phyloP scores from a whole-genome alignment of 129 eudicot genomes.

The Saposhnikovia divaricata region DNA sequence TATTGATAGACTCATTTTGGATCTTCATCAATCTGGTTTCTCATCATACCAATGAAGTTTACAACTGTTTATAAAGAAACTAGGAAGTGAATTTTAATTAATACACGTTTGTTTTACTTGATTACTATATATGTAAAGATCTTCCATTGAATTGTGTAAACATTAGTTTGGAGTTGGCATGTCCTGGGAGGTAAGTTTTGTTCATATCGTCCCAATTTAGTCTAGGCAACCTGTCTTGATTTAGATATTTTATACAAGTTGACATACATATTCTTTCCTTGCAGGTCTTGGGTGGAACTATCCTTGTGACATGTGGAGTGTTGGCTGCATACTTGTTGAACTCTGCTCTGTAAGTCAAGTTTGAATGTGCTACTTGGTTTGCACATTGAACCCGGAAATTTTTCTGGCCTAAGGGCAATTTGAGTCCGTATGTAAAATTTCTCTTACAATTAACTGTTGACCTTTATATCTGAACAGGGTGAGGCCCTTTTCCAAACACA shows the following conservation, averaged over 20 bases:
- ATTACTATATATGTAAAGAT: background rate
- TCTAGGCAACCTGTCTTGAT: background rate
- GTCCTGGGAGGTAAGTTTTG: background rate
- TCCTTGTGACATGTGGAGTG: conserved; percentile 92
- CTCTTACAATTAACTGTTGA: background rate
- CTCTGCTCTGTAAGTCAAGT: conserved; percentile 70
- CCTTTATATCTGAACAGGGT: conserved; percentile 45
- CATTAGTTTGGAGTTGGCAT: background rate
- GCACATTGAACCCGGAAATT: background rate
- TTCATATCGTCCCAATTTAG: background rate
- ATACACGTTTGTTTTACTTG: background rate
- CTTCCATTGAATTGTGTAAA: background rate
- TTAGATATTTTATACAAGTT: background rate
- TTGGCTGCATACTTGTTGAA: conserved; percentile 87
- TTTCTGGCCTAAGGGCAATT: background rate
- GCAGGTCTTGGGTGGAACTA: conserved; percentile 90
- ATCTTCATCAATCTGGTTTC: background rate
- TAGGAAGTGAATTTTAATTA: background rate
- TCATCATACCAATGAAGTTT: background rate
- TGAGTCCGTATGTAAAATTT: background rate
- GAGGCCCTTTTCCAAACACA: conserved; percentile 95
- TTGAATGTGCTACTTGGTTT: background rate
- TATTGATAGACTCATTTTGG: background rate
- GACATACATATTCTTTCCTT: background rate
- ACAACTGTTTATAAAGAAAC: background rate